Base-by-base conservation (phyloP, 164 flowering plant genomes). In the Macadamia integrifolia region DNA sequence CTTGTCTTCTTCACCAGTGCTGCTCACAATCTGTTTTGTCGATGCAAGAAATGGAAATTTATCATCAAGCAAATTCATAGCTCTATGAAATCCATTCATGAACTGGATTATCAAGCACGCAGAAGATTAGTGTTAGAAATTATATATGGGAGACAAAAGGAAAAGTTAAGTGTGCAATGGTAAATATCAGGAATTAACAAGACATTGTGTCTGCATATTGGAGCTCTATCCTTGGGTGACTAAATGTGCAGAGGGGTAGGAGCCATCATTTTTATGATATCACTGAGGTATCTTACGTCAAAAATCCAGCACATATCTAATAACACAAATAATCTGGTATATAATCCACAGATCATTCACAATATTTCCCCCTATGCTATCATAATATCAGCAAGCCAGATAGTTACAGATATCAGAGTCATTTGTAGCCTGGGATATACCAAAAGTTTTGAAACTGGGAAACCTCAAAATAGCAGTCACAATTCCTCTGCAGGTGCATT, bases 21-120 rank as follows among this genome's bases (percentile, higher is more conserved):
- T 77, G 91, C 98, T 91, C 55, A 94, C 96, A 44, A 92, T 83
- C 79, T 87, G 98, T 68, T 90, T 91, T 46, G 76, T 74, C 52
- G 97, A 93, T 66, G 92, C 73, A 60, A 93, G 88, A 83, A 91
- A 91, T 4, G 87, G 79, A 74, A 84, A 90, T 30, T 79, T 82
- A 17, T 91, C 93, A 76, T 94, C 98, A 44, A 90, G 90, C 70
- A 68, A 71, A 78, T 94, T 87, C 97, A 94, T 90, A 65, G 97
- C 93, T 76, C 82, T 71, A 77, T 94, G 89, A 74, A 91, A 94
- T 66, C 87, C 93, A 80, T 92, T 90, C 96, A 94, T 76, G 78
- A 87, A 92, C 98, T 94, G 88, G 70, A 80, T 73, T 67, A 61
- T 72, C 69, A 62, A 66, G 46, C 32, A 65, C 60, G 75, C 48